Evolutionary conservation across 768 basidiomycete genomes (phyloP).

Genomic region (Tulasnella sp.): DNA sequence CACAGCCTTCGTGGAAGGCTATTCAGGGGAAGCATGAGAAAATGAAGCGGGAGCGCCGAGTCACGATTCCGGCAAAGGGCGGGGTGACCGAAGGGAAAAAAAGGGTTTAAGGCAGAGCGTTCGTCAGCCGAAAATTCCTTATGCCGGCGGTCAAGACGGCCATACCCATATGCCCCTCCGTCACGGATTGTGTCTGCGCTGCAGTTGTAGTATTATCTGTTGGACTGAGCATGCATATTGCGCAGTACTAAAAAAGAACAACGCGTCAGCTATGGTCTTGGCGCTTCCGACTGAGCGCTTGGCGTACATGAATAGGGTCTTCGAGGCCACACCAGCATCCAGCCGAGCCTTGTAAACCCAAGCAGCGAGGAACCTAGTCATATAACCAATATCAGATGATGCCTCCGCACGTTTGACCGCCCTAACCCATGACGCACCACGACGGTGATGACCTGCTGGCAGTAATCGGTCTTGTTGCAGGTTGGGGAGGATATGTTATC

Average conservation of each 20-base stretch:
- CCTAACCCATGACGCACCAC: not conserved
- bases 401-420: not conserved
- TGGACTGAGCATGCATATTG: constrained; percentile 13
- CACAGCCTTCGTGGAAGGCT: constrained; percentile 1
- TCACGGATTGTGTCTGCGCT: not conserved
- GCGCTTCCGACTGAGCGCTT: not conserved
- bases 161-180: constrained; percentile 4
- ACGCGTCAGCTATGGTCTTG: not conserved
- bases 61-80: not conserved
- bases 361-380: constrained; percentile 1
- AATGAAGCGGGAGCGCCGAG: not conserved
- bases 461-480: constrained; percentile 7
- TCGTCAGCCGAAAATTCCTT: not conserved
- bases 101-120: not conserved
- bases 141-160: not conserved
- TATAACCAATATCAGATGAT: not conserved
- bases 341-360: constrained; percentile 1
- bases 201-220: constrained; percentile 10
- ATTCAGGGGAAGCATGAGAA: not conserved
- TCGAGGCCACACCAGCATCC: constrained; percentile 9
- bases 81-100: not conserved
- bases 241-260: not conserved
- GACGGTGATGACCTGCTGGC: not conserved
- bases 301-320: constrained; percentile 10
- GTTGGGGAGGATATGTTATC: not conserved